Evolutionary conservation across 768 basidiomycete genomes (phyloP), one percentile per base, ranked within the genome.

Genomic region (Vararia minispora): DNA sequence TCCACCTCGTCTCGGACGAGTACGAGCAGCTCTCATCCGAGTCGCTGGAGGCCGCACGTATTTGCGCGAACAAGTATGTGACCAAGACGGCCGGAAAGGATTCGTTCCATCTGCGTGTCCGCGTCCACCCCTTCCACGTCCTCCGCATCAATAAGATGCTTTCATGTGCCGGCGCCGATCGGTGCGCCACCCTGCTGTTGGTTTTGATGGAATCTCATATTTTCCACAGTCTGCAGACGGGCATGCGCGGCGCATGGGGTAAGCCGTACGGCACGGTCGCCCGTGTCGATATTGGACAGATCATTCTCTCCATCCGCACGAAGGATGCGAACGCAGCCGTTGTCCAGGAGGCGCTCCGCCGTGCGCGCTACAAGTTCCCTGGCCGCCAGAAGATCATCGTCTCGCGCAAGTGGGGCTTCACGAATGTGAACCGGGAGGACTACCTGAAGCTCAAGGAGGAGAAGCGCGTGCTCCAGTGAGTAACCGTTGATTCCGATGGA

Each of bases 111-210:
- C 61, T 98, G 62, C 78, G 94, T 51, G 89, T 99, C 52, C 85
- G 91, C 44, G 88, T 87, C 42, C 94, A 99, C 69, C 95, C 94
- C 29, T 95, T 83, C 88, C 95, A 99, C 61, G 89, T 98, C 54
- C 64, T 99, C 66, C 85, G 95, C 47, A 95, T 95, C 79, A 95
- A 98, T 85, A 98, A 99, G 81, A 98, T 95, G 88, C 85, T 98
- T 73, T 86, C 82, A 42, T 98, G 95, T 60, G 95, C 95, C 52
- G 94, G 95, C 52, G 92, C 95, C 54, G 95, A 99, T 89, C 72
- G 88, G 87, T 83, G 44, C 32, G 75, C 28, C 27, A 9, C 58
- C 6, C 5, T n/a, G 7, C 6, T 12, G 2, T 32, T 28, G n/a
- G n/a, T 37, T 21, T 17, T 11, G 27, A 18, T 37, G 40, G 18